Base-by-base conservation (phyloP, 176 grass and related monocot species). In the Triticum monococcum region DNA sequence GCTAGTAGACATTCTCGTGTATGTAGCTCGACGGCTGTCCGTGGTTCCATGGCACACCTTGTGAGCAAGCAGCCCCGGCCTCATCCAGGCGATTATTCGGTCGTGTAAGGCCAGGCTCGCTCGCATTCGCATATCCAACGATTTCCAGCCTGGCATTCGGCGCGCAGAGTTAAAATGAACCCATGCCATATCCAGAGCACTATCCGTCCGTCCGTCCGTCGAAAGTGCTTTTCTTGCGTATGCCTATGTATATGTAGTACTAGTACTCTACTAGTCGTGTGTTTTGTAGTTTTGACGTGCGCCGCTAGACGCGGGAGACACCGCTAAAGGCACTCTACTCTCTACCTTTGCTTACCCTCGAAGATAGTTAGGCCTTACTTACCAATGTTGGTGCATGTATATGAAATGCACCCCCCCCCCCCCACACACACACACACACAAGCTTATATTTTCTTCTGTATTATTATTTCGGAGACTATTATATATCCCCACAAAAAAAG, bases 131-230 rank as follows among this genome's bases (percentile, higher is more conserved):
- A 22, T 57, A 5, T 17, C 56, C 20, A 25, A 18, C 54, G 7
- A 57, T 57, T 57, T 24, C 12, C 18, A 79, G 57, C 62, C 38
- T 81, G 79, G 8, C 79, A 67, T 81, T 66, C 62, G 38, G 79
- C 38, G 40, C 24, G 4, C 54, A 8, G 7, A 57, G 2, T 18
- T 52, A 8, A 22, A 57, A 57, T 57, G 54, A 18, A 22, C 18
- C 18, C 54, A 22, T 20, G 17, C 16, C 48, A 52, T 46, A 46
- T 46, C 43, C 43, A 12, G 43, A 12, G 43, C 3, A 46, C 43
- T 12, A 3, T 12, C 43, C 3, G 43, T 46, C 43, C 43, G 3
- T 3, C 40, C 40, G 50, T 20, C 54, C 54, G 54, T 57, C 54
- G 0, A 57, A 57, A 57, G 54, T 8, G 54, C 54, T 22, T 16